phyloP scores from a whole-genome alignment of 2,329 filamentous ascomycete species.

The Akanthomyces muscarius region DNA sequence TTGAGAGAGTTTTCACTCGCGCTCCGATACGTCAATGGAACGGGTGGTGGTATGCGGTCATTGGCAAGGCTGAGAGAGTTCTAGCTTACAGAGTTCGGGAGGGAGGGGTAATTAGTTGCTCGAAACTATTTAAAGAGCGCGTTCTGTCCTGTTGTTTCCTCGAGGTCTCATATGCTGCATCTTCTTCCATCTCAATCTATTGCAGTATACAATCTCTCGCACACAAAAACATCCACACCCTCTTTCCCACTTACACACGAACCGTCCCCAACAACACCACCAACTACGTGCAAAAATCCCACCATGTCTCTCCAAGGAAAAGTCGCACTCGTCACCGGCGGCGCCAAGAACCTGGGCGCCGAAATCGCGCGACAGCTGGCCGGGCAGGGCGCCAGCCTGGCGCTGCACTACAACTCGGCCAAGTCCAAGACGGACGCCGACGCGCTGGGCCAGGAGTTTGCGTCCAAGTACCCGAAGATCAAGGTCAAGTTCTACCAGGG shows the following conservation, averaged over 20 bases:
- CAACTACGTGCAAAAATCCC: not conserved
- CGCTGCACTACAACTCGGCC: conserved; percentile 53
- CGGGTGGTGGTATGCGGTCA: not conserved
- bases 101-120: not conserved
- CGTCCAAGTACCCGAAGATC: conserved; percentile 27
- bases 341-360: conserved; percentile 56
- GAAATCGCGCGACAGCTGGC: conserved; percentile 56
- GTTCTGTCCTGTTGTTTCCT: not conserved
- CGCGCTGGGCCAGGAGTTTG: conserved; percentile 35
- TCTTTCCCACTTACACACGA: not conserved
- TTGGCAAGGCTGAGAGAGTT: not conserved
- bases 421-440: conserved; percentile 34
- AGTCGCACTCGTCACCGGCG: conserved; percentile 49
- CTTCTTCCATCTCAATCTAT: not conserved
- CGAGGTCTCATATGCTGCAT: not conserved
- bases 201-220: too few species aligned
- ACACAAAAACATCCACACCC: not conserved
- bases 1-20: too few species aligned
- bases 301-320: conserved; percentile 36
- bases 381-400: conserved; percentile 51
- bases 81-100: not conserved
- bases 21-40: not conserved
- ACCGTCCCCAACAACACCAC: not conserved
- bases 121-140: not conserved
- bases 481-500: conserved; percentile 40